Base-by-base conservation (phyloP, 2,329 filamentous ascomycete species). In the Hirsutella minnesotensis region DNA sequence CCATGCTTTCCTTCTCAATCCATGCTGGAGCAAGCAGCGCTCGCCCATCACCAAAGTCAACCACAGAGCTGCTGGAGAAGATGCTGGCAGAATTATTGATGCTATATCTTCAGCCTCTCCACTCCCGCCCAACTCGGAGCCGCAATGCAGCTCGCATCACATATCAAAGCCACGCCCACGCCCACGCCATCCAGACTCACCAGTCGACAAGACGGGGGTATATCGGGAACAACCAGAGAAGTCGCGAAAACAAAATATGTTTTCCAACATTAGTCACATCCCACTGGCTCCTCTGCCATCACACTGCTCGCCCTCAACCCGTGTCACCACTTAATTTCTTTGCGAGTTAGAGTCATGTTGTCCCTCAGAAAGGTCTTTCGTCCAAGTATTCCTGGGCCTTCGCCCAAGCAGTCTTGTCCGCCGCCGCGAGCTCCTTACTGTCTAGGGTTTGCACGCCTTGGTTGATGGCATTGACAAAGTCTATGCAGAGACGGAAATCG, bases 391-490 rank as follows among this genome's bases (percentile, higher is more conserved):
- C 61, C 44, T 69, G 67, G 2, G 77, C 75, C 52, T 67, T 69
- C 48, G 69, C 63, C 77, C 77, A 82, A 15, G 64, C 63, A 10
- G 60, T 56, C 57, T 67, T 73, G 49, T 75, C 71, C 2, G 55
- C 58, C 20, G 62, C 56, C 4, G 65, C 53, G 15, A 81, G 52
- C 49, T 73, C 67, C 42, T 69, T 65, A 22, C 59, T 61, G 40
- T 65, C 66, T 9, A 81, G 56, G 9, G 66, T 68, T 57, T 75
- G 69, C n/a, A 82, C 60, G 35, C 77, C 78, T 18, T 65, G 66
- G 48, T 73, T 66, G 30, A 83, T 56, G 4, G 76, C 75, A 43
- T 70, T 66, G 49, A 81, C 73, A 54, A 82, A 79, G 29, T 66
- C 66, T 48, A 71, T 73, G 35, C 69, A 71, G 20, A 76, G 67